These are phyloP conservation scores for Aphanoascus verrucosus DNA, from an alignment of 2,329 filamentous ascomycete genomes.

Conservation along the genomic window DNA sequence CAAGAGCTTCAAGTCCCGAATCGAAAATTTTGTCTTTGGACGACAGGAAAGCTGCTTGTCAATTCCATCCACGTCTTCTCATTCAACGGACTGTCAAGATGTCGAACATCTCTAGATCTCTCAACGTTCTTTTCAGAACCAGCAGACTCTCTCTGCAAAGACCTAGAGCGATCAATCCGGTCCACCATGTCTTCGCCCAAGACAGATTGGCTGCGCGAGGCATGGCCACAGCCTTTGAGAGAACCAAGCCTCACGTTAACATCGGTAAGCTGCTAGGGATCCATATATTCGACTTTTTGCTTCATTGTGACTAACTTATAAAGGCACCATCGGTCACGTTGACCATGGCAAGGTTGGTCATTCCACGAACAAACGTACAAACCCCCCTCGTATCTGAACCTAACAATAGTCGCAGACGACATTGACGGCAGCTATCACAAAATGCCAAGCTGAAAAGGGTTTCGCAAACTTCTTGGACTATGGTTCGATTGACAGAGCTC, in stretches of 20 bases:
- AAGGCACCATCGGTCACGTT: slow-evolving; percentile 95
- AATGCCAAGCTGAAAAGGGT: slow-evolving; percentile 91
- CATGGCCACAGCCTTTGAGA: slow-evolving; percentile 61
- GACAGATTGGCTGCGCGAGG: slow-evolving; percentile 40
- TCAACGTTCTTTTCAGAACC: slow-evolving; percentile 71
- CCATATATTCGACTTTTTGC: neutral
- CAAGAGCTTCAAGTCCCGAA: neutral
- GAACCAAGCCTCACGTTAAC: slow-evolving; percentile 95
- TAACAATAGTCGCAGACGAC: slow-evolving; percentile 58
- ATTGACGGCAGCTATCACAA: slow-evolving; percentile 96
- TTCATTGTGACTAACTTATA: neutral
- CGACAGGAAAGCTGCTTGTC: slow-evolving; percentile 8
- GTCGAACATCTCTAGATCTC: slow-evolving; percentile 67
- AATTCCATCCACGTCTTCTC: slow-evolving; percentile 17
- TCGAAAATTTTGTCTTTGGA: slow-evolving; percentile 10
- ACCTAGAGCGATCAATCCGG: slow-evolving; percentile 59
- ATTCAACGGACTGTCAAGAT: slow-evolving; percentile 46
- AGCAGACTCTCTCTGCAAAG: slow-evolving; percentile 63
- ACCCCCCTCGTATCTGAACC: slow-evolving; percentile 12
- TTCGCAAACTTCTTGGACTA: slow-evolving; percentile 93
- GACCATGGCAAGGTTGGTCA: slow-evolving; percentile 86
- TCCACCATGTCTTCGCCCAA: slow-evolving; percentile 49
- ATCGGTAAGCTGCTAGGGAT: slow-evolving; percentile 69
- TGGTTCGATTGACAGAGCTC: slow-evolving; percentile 95
- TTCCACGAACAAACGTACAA: neutral